Evolutionary conservation across 192 early-diverging fungal genomes (phyloP), one percentile per base, ranked within the genome.

Genomic region (Phlyctochytrium planicorne): DNA sequence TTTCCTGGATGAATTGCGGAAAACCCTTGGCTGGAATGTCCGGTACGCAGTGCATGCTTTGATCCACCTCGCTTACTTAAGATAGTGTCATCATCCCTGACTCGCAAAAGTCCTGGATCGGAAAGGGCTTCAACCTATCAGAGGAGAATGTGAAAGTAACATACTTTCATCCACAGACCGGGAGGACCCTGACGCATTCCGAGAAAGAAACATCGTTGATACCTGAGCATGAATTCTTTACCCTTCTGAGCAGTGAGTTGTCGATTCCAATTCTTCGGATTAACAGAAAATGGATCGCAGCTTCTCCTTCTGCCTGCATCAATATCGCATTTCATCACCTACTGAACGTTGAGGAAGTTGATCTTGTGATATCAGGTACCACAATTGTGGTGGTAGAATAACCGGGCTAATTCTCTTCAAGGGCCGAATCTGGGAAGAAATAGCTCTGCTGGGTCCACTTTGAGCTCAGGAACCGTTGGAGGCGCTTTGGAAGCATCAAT

Each of bases 341-440:
- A 0, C 69, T 74, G 37, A 17, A 27, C 25, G 52, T n/a, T 3
- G 47, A 75, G 1, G 71, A 80, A 69, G 79, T 80, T 6, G 40
- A 47, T 47, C 20, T 47, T 6, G 40, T 47, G 40, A 47, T 47
- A 14, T 47, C 40, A 47, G 40, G 40, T 47, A 47, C 40, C 10
- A 14, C 20, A 20, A 47, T 20, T 47, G 6, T n/a, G n/a, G n/a
- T n/a, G n/a, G n/a, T n/a, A n/a, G n/a, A n/a, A n/a, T 20, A 6
- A 47, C 40, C 40, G 10, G 10, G 40, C 20, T 20, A 47, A 20
- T 47, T 20, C 10, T 20, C 40, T 47, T 47, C 40, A 47, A 34
- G 79, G 79, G 16, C 79, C 79, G 1, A 80, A 80, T 36, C 67
- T 80, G 62, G 78, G 79, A 20, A 53, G 79, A 24, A 80, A 80